Base-by-base conservation (phyloP, 805 yeast species). In the Starmera pachycereana region DNA sequence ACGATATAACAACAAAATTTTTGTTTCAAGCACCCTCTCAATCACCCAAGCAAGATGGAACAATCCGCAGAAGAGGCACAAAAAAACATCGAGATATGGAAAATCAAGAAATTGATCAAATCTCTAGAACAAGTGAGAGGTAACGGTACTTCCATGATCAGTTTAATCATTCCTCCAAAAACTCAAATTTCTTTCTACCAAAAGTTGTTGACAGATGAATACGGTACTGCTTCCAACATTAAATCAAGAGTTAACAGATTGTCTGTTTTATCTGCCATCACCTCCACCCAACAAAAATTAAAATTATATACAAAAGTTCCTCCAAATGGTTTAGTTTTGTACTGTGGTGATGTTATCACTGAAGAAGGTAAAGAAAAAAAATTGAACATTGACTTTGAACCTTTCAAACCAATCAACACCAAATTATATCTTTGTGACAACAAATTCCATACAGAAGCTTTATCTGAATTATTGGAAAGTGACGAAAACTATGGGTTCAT, bases 321-420 rank as follows among this genome's bases (percentile, higher is more conserved):
- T 41, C 81, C 82, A 43, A 92, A 92, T 62, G 99, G 99, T 35
- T 74, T 92, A 60, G 97, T 92, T 40, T 67, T 92, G 41, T 92
- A 89, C 71, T 92, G 98, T 77, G 99, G 99, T 73, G 99, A 92
- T 68, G 94, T 94, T 43, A 68, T 89, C 51, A 92, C 96, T 33
- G 95, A 82, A 45, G 97, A 92, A 63, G 98, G 98, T 56, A 92
- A 92, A 62, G 96, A 88, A 68, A 87, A 92, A 70, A 92, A 89
- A 66, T 80, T 92, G 57, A 90, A 90, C 53, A 88, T 92, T 54
- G 97, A 92, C 60, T 92, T 92, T 54, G 98, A 92, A 68, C 99
- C 99, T 28, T 92, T 92, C 74, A 92, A 92, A 68, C 97, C 99
- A 44, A 92, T 92, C 66, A 92, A 92, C 70, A 92, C 98, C n/a